Evolutionary conservation across 768 basidiomycete genomes (phyloP).

Genomic region (Scleroderma bovista): DNA sequence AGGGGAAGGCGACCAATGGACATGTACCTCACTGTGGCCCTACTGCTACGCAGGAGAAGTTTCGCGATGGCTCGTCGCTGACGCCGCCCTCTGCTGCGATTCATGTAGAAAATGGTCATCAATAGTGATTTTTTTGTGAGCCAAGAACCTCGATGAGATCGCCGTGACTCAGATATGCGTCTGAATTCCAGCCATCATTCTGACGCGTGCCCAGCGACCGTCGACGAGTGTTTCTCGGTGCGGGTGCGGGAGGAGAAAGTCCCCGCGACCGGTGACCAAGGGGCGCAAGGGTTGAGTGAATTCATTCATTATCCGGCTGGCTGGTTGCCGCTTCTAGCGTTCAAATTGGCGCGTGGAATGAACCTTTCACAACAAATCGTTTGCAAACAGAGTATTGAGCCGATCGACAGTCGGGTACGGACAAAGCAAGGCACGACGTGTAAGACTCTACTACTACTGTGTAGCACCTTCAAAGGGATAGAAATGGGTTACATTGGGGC

Average conservation of each 20-base stretch:
- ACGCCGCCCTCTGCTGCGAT: constrained; percentile 13
- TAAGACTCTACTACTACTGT: no score
- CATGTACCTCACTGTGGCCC: not conserved
- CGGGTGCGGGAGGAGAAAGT: not conserved
- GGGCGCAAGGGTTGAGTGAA: constrained; percentile 12
- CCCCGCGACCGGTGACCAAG: constrained; percentile 15
- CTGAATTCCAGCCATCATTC: not conserved
- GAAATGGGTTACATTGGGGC: no score
- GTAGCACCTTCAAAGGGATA: no score
- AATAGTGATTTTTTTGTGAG: constrained; percentile 5
- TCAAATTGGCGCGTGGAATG: not conserved
- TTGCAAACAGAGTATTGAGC: not conserved
- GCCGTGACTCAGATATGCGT: constrained; percentile 2
- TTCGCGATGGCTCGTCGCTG: constrained; percentile 8
- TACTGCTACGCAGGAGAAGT: constrained; percentile 22
- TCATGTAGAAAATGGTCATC: constrained; percentile 16
- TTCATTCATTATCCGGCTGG: constrained; percentile 12
- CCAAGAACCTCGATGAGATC: not conserved
- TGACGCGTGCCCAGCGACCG: not conserved
- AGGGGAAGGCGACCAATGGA: constrained; percentile 11
- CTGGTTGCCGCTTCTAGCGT: not conserved
- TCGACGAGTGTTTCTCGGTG: not conserved
- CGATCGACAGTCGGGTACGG: no score
- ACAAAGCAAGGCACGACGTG: no score
- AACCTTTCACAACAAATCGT: no score